Base-by-base conservation (phyloP, 2,329 filamentous ascomycete genomes). In the Calonectria pseudoreteaudii region DNA sequence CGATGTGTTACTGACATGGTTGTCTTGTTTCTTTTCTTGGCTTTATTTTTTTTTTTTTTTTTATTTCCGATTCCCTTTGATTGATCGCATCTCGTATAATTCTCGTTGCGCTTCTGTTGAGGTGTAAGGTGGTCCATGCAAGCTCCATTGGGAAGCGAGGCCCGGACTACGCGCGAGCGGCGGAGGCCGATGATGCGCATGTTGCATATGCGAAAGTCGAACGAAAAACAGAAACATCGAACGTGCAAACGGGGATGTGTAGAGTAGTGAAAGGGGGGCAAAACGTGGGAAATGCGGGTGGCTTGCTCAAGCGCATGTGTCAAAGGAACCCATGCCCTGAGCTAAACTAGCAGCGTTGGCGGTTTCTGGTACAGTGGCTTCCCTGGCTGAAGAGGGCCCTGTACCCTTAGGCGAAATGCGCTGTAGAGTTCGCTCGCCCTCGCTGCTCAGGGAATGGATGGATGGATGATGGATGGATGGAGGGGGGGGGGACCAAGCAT, bases 101-200 rank as follows among this genome's bases (percentile, higher is more conserved):
- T 49, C 30, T 62, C 38, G 26, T 26, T 26, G 50, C 20, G 30
- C 26, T 5, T 28, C 13, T 49, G 31, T 47, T 69, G 67, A 64
- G 67, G 9, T 41, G 60, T 26, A 41, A 41, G 23, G 38, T 26
- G 38, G 13, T 26, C 56, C 20, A 56, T n/a, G 26, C 31, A 50
- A 26, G 49, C 53, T 49, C 31, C 31, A 64, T 68, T 49, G 30
- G 58, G 70, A 14, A 60, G 66, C n/a, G 44, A 70, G 26, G 62
- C n/a, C 60, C 41, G 60, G 52, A 26, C 36, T 50, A 60, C 20
- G 49, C 18, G 68, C n/a, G 60, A 36, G 38, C 70, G 70, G 70
- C 66, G 70, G 66, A 68, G 50, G 56, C 70, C 70, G 66, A 69
- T 72, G 62, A 50, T 62, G 41, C 38, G 67, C 67, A 70, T 70